Base-by-base conservation (phyloP, 345 rosid species). In the Eutrema yunnanense region DNA sequence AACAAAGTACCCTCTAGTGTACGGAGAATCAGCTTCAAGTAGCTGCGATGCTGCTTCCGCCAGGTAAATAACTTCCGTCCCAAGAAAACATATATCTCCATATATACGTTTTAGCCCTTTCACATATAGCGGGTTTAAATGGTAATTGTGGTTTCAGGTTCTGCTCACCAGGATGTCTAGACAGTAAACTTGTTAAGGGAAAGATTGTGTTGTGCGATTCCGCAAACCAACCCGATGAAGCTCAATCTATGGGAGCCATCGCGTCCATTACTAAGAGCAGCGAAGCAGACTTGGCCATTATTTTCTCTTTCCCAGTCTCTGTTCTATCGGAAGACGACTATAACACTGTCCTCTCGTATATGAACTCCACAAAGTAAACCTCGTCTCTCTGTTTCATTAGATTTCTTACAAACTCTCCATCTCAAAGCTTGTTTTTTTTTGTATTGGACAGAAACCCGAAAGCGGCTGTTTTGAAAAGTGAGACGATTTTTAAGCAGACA, bases 171-270 rank as follows among this genome's bases (percentile, higher is more conserved):
- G 48, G 46, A 14, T 82, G 84, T 42, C 41, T 86, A 14, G 58
- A 80, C 48, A 44, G 49, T 8, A 76, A 46, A 10, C 69, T 44
- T 43, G 81, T 83, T 9, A 81, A 75, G 30, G 86, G 81, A 47
- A 86, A 84, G 66, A 86, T 84, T 51, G 72, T 84, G 14, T 3
- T 81, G 33, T 83, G 87, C 32, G 75, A 72, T 51, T 66, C 59
- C 0, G 0, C 0, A 0, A 0, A 6, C 0, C 62, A 77, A 19
- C 2, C 2, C 0, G 4, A 4, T 2, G 74, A 16, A 33, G 77
- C 81, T 68, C 14, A 19, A n/a, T 75, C 72, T 29, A 44, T 51
- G 36, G 84, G 90, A 69, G 32, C 81, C 6, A 58, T 83, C 4
- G 32, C 51, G 1, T 3, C 79, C 29, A 77, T 83, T 57, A 4